Percentiles rank a stretch among this genome's conserved stretches.
phyloP scores from a whole-genome alignment of 352 stramenopile species.

The Phytopythium litorale region DNA sequence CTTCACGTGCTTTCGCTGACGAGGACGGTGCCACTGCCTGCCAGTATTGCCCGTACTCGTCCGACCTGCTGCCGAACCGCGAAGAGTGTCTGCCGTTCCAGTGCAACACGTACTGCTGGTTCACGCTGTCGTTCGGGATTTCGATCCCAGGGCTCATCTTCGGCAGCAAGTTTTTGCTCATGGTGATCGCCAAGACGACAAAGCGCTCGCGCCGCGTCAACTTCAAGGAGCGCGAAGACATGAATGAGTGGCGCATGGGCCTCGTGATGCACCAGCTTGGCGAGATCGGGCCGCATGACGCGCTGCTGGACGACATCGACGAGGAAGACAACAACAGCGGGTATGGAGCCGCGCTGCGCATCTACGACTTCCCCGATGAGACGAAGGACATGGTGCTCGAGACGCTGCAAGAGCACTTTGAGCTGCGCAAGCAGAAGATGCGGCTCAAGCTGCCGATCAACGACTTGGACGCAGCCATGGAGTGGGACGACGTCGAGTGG shows the following conservation, averaged over 20 bases:
- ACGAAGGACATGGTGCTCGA: slow-evolving; percentile 54
- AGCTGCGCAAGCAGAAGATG: slow-evolving; percentile 46
- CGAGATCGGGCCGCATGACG: slow-evolving; percentile 21
- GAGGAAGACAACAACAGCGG: slow-evolving; percentile 16
- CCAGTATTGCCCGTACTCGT: slow-evolving; percentile 62
- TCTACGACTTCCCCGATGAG: slow-evolving; percentile 56
- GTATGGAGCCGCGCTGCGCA: slow-evolving; percentile 27
- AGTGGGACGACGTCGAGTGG: slow-evolving; percentile 61
- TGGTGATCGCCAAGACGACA: slow-evolving; percentile 37
- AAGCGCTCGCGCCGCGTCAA: slow-evolving; percentile 35
- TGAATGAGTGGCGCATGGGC: slow-evolving; percentile 67
- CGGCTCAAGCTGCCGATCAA: slow-evolving; percentile 3
- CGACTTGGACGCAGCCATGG: slow-evolving; percentile 10
- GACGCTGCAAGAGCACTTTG: slow-evolving; percentile 59
- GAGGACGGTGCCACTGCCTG: slow-evolving; percentile 48
- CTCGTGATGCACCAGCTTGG: slow-evolving; percentile 58
- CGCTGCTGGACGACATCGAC: slow-evolving; percentile 21
- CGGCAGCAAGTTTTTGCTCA: slow-evolving; percentile 44
- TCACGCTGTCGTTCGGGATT: slow-evolving; percentile 53
- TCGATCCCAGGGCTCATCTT: slow-evolving; percentile 48
- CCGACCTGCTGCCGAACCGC: slow-evolving; percentile 29
- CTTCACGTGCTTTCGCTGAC: slow-evolving; percentile 42
- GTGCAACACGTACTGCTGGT: slow-evolving; percentile 60
- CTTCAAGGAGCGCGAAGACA: slow-evolving; percentile 54
- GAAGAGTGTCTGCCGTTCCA: slow-evolving; percentile 39